Base-by-base conservation (phyloP, 345 rosid genomes). In the Hirschfeldia incana region DNA sequence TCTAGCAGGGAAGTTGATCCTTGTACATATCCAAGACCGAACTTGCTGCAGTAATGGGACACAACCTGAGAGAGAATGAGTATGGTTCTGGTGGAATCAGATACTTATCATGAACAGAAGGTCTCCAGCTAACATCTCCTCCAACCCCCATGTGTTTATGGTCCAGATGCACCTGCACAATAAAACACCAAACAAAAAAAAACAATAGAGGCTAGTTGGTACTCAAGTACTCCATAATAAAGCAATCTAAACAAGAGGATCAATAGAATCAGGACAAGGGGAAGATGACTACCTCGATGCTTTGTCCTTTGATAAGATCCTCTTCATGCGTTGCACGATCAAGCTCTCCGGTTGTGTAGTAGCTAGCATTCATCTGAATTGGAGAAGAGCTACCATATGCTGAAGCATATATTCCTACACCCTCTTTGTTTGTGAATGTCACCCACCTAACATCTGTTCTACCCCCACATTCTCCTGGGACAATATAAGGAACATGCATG, bases 121-220 rank as follows among this genome's bases (percentile, higher is more conserved):
- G 97, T 1, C 90, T 80, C 99, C 99, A 95, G 81, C 99, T 95
- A 86, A 91, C 99, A 60, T 93, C 99, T 78, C 99, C 99, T 3
- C 91, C 97, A n/a, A 91, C 3, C 2, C 99, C 99, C 98, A 95
- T 95, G 85, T 95, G 99, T 82, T 88, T 91, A 84, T 95, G 98
- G 85, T 95, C 98, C 12, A 95, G 94, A 85, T 95, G 99, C 65
- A 95, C 99, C 99, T 95, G 78, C 59, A 78, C 65, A 59, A 53
- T 17, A 2, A n/a, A 12, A 59, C 17, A 30, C 21, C 32, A 53
- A 13, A 16, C 59, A 44, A 30, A 15, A 21, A 30, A 42, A 44
- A 17, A 67, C 26, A 15, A 34, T 8, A 3, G 8, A 75, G 13
- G 21, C 27, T 1, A 28, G 12, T 1, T 37, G 32, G 32, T 21